Evolutionary conservation across 805 yeast genomes (phyloP).

Genomic region (Pichia californica): DNA sequence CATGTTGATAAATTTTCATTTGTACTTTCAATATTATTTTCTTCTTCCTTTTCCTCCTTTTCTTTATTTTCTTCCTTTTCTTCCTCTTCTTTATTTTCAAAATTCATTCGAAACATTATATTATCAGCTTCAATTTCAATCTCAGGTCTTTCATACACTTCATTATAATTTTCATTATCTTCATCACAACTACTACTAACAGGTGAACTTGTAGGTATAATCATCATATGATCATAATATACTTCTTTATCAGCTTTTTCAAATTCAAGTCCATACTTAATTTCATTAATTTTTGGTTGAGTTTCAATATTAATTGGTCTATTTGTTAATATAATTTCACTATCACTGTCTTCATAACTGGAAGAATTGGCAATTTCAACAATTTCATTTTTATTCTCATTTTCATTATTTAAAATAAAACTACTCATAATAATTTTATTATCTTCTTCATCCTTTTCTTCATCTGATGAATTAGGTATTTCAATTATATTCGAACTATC

Average conservation of each 20-base stretch:
- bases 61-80: too few relatives aligned
- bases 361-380: constrained; percentile 10
- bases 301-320: neutral
- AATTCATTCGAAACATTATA: too few relatives aligned
- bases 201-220: constrained; percentile 11
- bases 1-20: too few relatives aligned
- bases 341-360: neutral
- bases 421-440: neutral
- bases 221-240: too few relatives aligned
- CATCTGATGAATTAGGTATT: constrained; percentile 10
- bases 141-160: too few relatives aligned
- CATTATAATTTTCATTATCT: too few relatives aligned
- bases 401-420: too few relatives aligned
- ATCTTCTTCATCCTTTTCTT: neutral
- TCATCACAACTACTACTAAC: constrained; percentile 1
- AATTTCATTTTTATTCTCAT: neutral
- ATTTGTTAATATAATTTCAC: neutral
- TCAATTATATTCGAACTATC: constrained; percentile 4
- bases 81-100: too few relatives aligned
- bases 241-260: neutral
- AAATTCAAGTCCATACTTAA: neutral
- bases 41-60: too few relatives aligned
- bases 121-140: neutral
- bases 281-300: neutral
- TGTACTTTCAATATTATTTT: too few relatives aligned